Conservation (phyloP, 208 protist species). For the Wallacemonas sp. region DNA sequence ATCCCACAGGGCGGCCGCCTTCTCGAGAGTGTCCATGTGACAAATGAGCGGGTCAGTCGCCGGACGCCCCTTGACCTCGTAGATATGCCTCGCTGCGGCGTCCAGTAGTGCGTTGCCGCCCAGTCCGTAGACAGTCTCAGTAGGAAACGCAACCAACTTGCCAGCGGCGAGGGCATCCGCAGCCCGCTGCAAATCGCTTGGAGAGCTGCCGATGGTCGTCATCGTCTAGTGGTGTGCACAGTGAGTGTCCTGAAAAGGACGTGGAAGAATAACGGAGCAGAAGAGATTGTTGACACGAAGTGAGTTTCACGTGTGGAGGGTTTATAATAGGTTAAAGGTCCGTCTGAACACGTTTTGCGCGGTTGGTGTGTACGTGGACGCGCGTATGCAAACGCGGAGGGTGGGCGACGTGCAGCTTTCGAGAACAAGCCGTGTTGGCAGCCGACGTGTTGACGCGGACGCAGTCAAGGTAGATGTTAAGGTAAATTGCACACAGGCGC, state of each 20-base stretch:
- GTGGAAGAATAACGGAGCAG: conserved; percentile 8
- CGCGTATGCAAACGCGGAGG: too few relatives aligned
- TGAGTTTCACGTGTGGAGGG: too few relatives aligned
- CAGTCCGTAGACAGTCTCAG: conserved; percentile 99
- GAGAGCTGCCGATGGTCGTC: conserved; percentile 28
- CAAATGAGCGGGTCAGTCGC: conserved; percentile 96
- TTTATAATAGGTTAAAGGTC: too few relatives aligned
- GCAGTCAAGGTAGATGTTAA: too few relatives aligned
- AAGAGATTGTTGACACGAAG: not conserved
- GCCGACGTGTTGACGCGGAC: too few relatives aligned
- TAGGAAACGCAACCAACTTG: conserved; percentile 96
- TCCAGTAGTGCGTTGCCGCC: conserved; percentile 93
- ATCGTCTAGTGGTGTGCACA: too few relatives aligned
- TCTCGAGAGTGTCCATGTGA: conserved; percentile 80
- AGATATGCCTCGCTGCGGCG: conserved; percentile 88
- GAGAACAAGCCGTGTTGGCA: too few relatives aligned
- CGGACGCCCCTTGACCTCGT: conserved; percentile 95
- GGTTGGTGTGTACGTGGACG: too few relatives aligned
- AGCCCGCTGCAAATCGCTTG: conserved; percentile 39
- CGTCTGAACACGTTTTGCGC: too few relatives aligned
- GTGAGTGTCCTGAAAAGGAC: conserved; percentile 6
- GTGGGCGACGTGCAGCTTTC: too few relatives aligned
- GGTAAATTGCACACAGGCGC: not conserved
- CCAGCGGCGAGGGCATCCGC: conserved; percentile 47
- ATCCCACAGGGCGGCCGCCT: conserved; percentile 72